Evolutionary conservation across 2,329 filamentous ascomycete genomes (phyloP).

Genomic region (Penicillium occitanis): DNA sequence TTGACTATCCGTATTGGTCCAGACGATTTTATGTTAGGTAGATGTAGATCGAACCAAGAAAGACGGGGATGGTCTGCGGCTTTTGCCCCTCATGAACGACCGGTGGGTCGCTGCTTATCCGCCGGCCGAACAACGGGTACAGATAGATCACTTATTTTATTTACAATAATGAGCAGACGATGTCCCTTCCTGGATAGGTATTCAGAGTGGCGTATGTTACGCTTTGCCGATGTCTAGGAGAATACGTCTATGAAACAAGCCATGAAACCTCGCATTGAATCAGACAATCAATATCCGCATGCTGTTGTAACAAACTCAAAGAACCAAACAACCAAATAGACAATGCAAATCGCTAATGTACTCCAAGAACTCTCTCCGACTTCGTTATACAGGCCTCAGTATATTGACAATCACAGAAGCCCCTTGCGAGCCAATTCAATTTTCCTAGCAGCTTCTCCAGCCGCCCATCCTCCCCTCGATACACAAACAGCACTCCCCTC

Average conservation of each 20-base stretch:
- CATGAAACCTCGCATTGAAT: background rate
- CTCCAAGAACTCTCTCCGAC: background rate
- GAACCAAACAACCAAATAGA: background rate
- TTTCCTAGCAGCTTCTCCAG: constrained; percentile 49
- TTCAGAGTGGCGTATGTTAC: background rate
- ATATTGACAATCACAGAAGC: constrained; percentile 38
- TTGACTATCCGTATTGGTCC: background rate
- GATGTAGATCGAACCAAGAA: background rate
- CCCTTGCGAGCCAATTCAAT: constrained; percentile 53
- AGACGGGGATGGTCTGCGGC: background rate
- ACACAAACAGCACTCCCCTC: constrained; percentile 51
- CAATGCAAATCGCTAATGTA: constrained; percentile 11
- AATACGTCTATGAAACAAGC: background rate
- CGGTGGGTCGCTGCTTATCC: constrained; percentile 7
- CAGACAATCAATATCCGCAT: background rate
- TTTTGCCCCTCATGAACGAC: constrained; percentile 6
- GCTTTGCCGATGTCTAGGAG: background rate
- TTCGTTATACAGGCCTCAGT: background rate
- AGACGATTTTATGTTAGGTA: background rate
- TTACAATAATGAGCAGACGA: background rate
- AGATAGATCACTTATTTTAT: background rate
- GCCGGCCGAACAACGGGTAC: background rate
- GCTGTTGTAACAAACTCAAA: background rate
- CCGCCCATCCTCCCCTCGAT: constrained; percentile 50
- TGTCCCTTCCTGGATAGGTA: background rate